Evolutionary conservation across 306 rosid species (phyloP).

Genomic region (Casuarina glauca): DNA sequence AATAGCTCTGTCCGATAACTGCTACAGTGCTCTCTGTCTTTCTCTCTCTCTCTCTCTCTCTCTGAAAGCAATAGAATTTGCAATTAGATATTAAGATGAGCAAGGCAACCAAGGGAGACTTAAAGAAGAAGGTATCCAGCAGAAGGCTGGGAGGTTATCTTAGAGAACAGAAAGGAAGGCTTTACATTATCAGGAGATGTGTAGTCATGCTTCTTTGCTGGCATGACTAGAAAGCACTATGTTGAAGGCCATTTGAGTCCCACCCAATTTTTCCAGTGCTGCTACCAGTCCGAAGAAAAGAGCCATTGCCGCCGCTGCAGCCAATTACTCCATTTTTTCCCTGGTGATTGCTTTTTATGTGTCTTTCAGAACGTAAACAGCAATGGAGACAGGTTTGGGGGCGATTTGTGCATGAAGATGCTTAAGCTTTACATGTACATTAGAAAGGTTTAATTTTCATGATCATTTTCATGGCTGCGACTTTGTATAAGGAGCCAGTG

Average conservation of each 20-base stretch:
- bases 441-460: not conserved
- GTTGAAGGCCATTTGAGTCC: not conserved
- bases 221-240: constrained; percentile 10
- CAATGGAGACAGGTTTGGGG: not conserved
- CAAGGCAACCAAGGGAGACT: not conserved
- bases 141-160: constrained; percentile 15
- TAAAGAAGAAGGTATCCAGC: not conserved
- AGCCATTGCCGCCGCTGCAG: not conserved
- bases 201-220: constrained; percentile 14
- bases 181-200: constrained; percentile 17
- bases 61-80: not conserved
- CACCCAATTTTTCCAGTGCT: not conserved
- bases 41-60: not conserved
- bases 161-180: constrained; percentile 12
- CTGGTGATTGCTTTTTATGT: not conserved
- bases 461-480: not conserved
- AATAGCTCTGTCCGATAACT: not conserved
- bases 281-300: not conserved
- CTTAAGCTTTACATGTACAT: not conserved
- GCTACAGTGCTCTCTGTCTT: not conserved
- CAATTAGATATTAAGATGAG: not conserved
- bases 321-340: not conserved
- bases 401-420: not conserved
- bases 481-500: not conserved
- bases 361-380: not conserved